phyloP scores from a whole-genome alignment of 2,329 filamentous ascomycete species.

The Penicillium sclerotigenum region DNA sequence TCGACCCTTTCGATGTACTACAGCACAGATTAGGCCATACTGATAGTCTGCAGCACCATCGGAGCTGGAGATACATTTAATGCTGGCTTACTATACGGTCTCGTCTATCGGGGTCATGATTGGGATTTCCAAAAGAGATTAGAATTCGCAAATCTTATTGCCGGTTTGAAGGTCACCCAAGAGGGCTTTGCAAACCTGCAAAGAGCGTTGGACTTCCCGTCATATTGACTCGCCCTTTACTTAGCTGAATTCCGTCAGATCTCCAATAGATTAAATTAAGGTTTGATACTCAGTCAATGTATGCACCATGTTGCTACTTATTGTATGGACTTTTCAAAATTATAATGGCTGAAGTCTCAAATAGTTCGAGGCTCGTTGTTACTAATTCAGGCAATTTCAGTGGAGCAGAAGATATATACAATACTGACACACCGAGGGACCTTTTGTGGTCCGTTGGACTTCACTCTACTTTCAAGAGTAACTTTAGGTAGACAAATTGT shows the following conservation, averaged over 20 bases:
- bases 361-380: no score
- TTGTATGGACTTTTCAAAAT: no score
- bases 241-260: neutral
- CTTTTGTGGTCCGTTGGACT: neutral
- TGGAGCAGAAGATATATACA: neutral
- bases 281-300: neutral
- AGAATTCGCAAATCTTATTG: slow-evolving; percentile 62
- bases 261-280: neutral
- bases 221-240: neutral
- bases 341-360: fast-evolving
- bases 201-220: slow-evolving; percentile 10
- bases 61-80: slow-evolving; percentile 75
- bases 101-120: slow-evolving; percentile 50
- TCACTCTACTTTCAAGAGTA: no score
- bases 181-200: slow-evolving; percentile 62
- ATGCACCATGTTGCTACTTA: neutral
- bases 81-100: slow-evolving; percentile 64
- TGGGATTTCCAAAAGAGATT: slow-evolving; percentile 53
- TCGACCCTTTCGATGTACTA: neutral
- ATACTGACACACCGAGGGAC: neutral
- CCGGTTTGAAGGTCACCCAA: slow-evolving; percentile 64
- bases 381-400: neutral
- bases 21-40: neutral
- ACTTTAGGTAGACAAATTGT: neutral
- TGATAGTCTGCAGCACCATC: slow-evolving; percentile 54